Conservation (phyloP, 2,329 filamentous ascomycete genomes). For the Alternaria ventricosa region DNA sequence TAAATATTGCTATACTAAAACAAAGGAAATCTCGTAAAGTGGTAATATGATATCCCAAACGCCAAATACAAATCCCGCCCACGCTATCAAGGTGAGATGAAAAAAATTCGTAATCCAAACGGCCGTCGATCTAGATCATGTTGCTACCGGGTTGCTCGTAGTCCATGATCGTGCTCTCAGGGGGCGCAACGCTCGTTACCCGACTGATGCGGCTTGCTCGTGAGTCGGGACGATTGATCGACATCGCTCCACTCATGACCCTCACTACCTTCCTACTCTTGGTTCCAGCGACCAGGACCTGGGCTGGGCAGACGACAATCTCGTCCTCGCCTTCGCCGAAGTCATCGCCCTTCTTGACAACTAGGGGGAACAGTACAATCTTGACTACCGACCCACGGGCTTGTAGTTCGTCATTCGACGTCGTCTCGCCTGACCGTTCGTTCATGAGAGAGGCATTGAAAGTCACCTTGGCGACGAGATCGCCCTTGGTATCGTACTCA, state of each 20-base stretch:
- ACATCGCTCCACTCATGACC: constrained; percentile 59
- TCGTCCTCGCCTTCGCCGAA: constrained; percentile 87
- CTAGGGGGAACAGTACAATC: constrained; percentile 92
- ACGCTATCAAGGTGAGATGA: constrained; percentile 6
- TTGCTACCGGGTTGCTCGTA: constrained; percentile 32
- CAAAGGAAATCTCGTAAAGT: constrained; percentile 2
- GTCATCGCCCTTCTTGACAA: constrained; percentile 95
- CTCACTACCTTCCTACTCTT: constrained; percentile 58
- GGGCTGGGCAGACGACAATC: constrained; percentile 92
- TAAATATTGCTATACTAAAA: background rate
- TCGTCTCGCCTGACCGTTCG: constrained; percentile 76
- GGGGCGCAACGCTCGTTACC: constrained; percentile 34
- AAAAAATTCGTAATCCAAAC: constrained; percentile 4
- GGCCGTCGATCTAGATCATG: constrained; percentile 30
- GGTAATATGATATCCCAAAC: background rate
- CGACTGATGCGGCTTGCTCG: constrained; percentile 36
- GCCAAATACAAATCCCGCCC: constrained; percentile 12
- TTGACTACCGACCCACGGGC: constrained; percentile 78
- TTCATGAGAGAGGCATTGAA: constrained; percentile 97
- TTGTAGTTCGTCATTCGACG: constrained; percentile 81
- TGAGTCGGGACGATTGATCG: constrained; percentile 46
- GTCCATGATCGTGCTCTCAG: constrained; percentile 47
- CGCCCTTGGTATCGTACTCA: constrained; percentile 92
- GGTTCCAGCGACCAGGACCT: constrained; percentile 76
- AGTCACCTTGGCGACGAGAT: constrained; percentile 82